These are phyloP conservation scores for Pyrenopolyporus hunteri DNA, from an alignment of 495 filamentous ascomycete genomes.

Conservation along the genomic window DNA sequence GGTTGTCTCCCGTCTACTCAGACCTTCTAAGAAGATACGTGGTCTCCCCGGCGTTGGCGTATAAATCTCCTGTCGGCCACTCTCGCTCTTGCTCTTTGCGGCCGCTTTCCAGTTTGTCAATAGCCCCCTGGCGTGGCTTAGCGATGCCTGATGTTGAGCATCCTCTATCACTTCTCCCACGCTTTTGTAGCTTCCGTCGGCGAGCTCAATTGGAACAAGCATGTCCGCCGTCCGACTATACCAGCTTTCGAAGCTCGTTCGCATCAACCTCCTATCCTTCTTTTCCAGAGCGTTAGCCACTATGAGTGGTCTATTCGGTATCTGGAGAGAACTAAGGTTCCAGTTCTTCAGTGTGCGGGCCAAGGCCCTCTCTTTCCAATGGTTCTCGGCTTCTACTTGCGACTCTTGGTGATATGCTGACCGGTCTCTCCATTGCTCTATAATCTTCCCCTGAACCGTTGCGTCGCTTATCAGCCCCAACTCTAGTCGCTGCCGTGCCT, in stretches of 20 bases:
- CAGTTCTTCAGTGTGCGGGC: slow-evolving; percentile 62
- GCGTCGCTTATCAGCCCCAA: slow-evolving; percentile 25
- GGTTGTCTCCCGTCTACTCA: slow-evolving; percentile 34
- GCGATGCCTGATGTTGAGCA: slow-evolving; percentile 33
- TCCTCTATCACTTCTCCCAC: slow-evolving; percentile 38
- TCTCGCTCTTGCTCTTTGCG: slow-evolving; percentile 4
- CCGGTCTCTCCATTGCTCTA: slow-evolving; percentile 36
- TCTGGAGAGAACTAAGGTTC: slow-evolving; percentile 48
- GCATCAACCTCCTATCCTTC: slow-evolving; percentile 58
- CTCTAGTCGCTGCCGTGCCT: slow-evolving; percentile 25
- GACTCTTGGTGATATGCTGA: slow-evolving; percentile 25
- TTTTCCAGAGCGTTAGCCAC: slow-evolving; percentile 48
- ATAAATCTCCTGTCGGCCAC: slow-evolving; percentile 23
- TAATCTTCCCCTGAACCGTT: slow-evolving; percentile 47
- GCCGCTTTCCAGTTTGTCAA: slow-evolving; percentile 35
- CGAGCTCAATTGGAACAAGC: slow-evolving; percentile 40
- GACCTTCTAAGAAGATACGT: slow-evolving; percentile 33
- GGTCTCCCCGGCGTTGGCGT: slow-evolving; percentile 41
- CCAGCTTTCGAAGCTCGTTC: slow-evolving; percentile 66
- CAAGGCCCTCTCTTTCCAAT: slow-evolving; percentile 47
- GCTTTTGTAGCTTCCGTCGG: slow-evolving; percentile 33
- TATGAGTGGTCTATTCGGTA: slow-evolving; percentile 43
- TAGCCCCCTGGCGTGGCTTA: slow-evolving; percentile 31
- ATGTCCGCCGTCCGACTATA: slow-evolving; percentile 54
- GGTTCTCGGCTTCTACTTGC: slow-evolving; percentile 29